Percentiles rank a stretch among this genome's conserved stretches.
Conservation (phyloP, 306 rosid genomes). For the Trichosanthes truncata region DNA sequence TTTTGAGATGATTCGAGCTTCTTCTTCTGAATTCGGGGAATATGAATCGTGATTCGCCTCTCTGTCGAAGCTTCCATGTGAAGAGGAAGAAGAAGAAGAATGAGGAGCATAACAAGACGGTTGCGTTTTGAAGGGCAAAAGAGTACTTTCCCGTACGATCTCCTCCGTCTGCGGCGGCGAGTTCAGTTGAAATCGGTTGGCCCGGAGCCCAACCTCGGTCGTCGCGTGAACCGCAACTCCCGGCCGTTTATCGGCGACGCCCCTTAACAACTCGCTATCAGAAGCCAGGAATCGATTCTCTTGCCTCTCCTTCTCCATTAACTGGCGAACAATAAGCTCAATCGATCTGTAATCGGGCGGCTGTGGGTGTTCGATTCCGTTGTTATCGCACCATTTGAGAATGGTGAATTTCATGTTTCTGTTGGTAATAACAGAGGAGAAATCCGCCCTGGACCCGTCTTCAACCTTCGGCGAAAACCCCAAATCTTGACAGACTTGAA, state of each 20-base stretch:
- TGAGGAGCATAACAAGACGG: slow-evolving; percentile 45
- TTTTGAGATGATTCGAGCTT: slow-evolving; percentile 27
- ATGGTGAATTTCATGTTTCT: slow-evolving; percentile 49
- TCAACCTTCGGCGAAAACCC: slow-evolving; percentile 35
- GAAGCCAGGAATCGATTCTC: not conserved
- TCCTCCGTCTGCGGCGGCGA: slow-evolving; percentile 27
- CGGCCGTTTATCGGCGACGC: slow-evolving; percentile 3
- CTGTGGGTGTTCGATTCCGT: not conserved
- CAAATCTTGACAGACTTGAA: slow-evolving; percentile 45
- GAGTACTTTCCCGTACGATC: slow-evolving; percentile 26
- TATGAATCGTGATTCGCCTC: slow-evolving; percentile 24
- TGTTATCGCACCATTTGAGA: slow-evolving; percentile 46
- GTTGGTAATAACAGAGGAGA: slow-evolving; percentile 55
- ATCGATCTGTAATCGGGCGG: not conserved
- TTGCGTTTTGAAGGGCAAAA: slow-evolving; percentile 56
- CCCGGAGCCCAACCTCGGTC: not conserved
- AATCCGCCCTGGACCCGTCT: slow-evolving; percentile 70
- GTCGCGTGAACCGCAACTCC: not conserved
- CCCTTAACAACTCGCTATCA: slow-evolving; percentile 1
- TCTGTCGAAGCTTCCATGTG: slow-evolving; percentile 25
- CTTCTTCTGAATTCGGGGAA: slow-evolving; percentile 33
- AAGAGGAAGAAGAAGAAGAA: slow-evolving; percentile 35
- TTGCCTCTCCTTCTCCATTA: not conserved
- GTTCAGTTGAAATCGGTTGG: slow-evolving; percentile 28
- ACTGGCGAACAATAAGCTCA: not conserved